Evolutionary conservation across 2,329 filamentous ascomycete genomes (phyloP).

Genomic region (Aspergillus pseudoterreus): DNA sequence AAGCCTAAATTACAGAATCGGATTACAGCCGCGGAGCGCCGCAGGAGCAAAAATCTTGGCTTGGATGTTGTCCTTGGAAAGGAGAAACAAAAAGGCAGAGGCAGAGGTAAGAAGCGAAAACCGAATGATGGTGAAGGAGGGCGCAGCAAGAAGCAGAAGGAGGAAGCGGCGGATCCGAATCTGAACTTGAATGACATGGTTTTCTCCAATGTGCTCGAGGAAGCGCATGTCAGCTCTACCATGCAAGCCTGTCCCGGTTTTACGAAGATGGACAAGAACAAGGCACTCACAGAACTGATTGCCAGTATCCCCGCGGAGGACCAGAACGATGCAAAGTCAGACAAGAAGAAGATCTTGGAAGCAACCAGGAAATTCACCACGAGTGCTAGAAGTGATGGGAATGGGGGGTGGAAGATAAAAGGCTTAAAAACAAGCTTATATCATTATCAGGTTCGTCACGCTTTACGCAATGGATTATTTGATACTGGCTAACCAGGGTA

Average conservation of each 20-base stretch:
- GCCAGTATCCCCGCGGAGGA: conserved; percentile 26
- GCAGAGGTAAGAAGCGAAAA: neutral
- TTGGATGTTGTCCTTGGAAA: conserved; percentile 6
- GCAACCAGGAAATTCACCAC: conserved; percentile 28
- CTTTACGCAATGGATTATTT: no score
- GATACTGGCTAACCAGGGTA: neutral
- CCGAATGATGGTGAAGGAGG: neutral
- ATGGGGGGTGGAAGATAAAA: conserved; percentile 29
- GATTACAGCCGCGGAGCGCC: conserved; percentile 12
- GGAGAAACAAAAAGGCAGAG: conserved; percentile 1
- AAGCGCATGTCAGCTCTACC: conserved; percentile 24
- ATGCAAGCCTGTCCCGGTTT: conserved; percentile 20
- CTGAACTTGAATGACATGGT: conserved; percentile 20
- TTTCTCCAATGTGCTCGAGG: conserved; percentile 17
- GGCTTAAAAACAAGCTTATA: conserved; percentile 32
- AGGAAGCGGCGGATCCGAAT: neutral
- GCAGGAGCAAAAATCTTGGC: conserved; percentile 12
- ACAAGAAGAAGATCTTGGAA: conserved; percentile 21
- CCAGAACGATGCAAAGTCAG: conserved; percentile 17
- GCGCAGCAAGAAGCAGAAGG: conserved; percentile 4
- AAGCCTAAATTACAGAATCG: conserved; percentile 2
- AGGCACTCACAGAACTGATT: conserved; percentile 32
- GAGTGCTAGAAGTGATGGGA: conserved; percentile 22
- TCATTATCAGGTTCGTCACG: conserved; percentile 27
- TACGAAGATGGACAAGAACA: conserved; percentile 18